Evolutionary conservation across 768 basidiomycete genomes (phyloP).

Genomic region (Boletales sp.): DNA sequence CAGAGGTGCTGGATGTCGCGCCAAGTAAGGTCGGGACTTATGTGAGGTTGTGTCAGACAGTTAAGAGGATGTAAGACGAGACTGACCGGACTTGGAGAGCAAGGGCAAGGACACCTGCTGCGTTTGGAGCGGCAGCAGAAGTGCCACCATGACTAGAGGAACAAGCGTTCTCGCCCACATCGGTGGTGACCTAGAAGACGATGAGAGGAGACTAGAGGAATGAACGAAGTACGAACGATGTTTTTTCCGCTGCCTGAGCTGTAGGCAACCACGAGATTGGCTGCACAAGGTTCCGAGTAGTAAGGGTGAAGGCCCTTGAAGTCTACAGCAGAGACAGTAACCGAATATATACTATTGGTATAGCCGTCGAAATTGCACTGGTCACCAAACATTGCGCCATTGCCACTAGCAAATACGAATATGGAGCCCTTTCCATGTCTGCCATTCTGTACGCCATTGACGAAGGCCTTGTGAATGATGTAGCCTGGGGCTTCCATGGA

Average conservation of each 20-base stretch:
- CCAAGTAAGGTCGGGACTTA: conserved; percentile 92
- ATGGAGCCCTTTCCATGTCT: conserved; percentile 87
- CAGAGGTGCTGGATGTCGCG: conserved; percentile 92
- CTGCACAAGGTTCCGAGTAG: conserved; percentile 97
- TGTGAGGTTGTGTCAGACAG: conserved; percentile 4
- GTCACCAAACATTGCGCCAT: conserved; percentile 86
- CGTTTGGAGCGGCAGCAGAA: conserved; percentile 96
- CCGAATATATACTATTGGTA: conserved; percentile 94
- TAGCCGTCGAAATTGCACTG: conserved; percentile 99
- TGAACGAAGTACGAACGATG: conserved; percentile 60
- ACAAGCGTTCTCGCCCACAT: conserved; percentile 82
- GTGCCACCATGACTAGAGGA: conserved; percentile 88
- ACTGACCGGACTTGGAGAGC: conserved; percentile 81
- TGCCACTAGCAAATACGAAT: conserved; percentile 97
- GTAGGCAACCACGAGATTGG: conserved; percentile 95
- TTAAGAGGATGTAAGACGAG: conserved; percentile 1
- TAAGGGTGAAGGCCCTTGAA: conserved; percentile 91
- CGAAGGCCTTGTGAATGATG: conserved; percentile 88
- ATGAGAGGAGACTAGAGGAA: conserved; percentile 11
- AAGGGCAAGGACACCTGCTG: conserved; percentile 89
- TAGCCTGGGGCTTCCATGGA: conserved; percentile 94
- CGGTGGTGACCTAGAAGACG: conserved; percentile 80
- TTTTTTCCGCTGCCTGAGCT: conserved; percentile 92
- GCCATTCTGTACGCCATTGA: conserved; percentile 91
- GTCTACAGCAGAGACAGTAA: conserved; percentile 95